Base-by-base conservation (phyloP, 2,329 filamentous ascomycete genomes). In the Dothidotthia symphoricarpi region DNA sequence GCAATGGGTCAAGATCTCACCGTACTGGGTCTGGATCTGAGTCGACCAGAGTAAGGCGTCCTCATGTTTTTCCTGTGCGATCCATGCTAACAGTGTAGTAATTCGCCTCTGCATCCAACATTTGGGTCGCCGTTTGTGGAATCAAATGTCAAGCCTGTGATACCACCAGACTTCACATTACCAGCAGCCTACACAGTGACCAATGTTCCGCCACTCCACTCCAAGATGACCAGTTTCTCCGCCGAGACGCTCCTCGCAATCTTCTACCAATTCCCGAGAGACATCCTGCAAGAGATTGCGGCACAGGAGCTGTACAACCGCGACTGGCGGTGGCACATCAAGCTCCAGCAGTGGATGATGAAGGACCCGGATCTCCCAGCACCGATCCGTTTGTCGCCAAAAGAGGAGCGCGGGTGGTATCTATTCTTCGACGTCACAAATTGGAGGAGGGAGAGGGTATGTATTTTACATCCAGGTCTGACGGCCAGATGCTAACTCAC, bases 181-280 rank as follows among this genome's bases (percentile, higher is more conserved):
- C 82, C 82, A 4, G 68, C 72, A 26, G 83, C 81, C 42, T 85
- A 85, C 59, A 80, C 73, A 9, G 82, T 85, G 8, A 77, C 75
- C 39, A 85, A 85, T 53, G 80, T 85, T 9, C 81, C 82, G 34
- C 74, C 77, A 6, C 67, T 84, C 14, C 73, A 77, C 37, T 70
- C 72, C 31, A 78, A 80, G 41, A 77, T 82, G 49, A 66, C 71
- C 3, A 76, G 75, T 37, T 82, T 82, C 61, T 76, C 72, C 28
- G 74, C 80, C 47, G 82, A 85, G 59, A 85, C 82, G 0, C 69
- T 85, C 4, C 82, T 85, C 59, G 81, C 80, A 57, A 82, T 85
- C 43, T 85, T 85, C 71, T 85, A 84, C 66, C 81, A 79, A 46
- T 77, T 80, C 68, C 80, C 81, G 11, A 71, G 78, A 41, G 81